phyloP scores from a whole-genome alignment of 306 rosid species.

The Sophora flavescens region DNA sequence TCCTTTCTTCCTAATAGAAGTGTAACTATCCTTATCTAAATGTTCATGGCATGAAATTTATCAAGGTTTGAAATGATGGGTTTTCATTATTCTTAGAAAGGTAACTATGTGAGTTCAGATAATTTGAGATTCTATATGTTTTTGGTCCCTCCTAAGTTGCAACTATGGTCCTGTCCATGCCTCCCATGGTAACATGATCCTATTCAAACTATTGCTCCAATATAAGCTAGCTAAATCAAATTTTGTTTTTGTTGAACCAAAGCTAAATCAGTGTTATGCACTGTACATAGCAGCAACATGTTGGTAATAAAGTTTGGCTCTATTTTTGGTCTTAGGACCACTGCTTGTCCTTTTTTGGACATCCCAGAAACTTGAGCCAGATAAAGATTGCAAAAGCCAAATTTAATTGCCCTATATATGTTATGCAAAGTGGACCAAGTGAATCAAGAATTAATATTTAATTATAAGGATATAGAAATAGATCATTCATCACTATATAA shows the following conservation, averaged over 20 bases:
- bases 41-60: constrained; percentile 36
- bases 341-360: constrained; percentile 49
- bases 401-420: constrained; percentile 49
- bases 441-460: constrained; percentile 20
- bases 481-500: background rate
- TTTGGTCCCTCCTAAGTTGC: constrained; percentile 28
- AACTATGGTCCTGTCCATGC: constrained; percentile 33
- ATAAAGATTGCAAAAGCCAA: constrained; percentile 46
- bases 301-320: constrained; percentile 41
- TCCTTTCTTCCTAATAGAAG: constrained; percentile 29
- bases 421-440: constrained; percentile 35
- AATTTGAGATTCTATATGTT: too few relatives aligned
- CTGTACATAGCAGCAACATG: constrained; percentile 38
- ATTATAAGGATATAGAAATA: constrained; percentile 8
- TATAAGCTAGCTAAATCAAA: constrained; percentile 13
- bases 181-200: background rate
- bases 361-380: constrained; percentile 41
- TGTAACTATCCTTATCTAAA: constrained; percentile 45
- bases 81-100: background rate
- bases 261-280: constrained; percentile 29
- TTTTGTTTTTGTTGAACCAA: too few relatives aligned
- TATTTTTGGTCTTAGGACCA: constrained; percentile 47
- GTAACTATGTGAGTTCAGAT: too few relatives aligned
- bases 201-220: background rate
- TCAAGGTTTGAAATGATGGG: constrained; percentile 31